Base-by-base conservation (phyloP, 2,329 filamentous ascomycete genomes). In the Aspergillus quadricinctus region DNA sequence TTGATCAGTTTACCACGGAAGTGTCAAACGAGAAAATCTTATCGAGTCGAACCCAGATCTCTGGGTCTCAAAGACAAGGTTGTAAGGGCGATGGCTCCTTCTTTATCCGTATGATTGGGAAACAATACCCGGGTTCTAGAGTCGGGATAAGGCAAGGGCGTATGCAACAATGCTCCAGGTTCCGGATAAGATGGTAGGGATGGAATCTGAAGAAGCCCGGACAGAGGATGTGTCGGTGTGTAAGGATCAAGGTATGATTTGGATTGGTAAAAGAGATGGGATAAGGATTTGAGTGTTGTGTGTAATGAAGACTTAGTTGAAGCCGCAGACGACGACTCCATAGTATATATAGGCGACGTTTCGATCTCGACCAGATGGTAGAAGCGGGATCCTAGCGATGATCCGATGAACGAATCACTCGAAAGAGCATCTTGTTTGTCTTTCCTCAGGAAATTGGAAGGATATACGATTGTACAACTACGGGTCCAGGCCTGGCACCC, bases 341-440 rank as follows among this genome's bases (percentile, higher is more conserved):
- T 64, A 59, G 57, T 64, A 61, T 65, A 65, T 62, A 65, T 62
- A 62, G 60, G 43, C 27, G n/a, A 57, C 48, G 53, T 59, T 63
- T 57, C 48, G 49, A 60, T 52, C 29, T 45, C 48, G 54, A 57
- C 61, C 41, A 51, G 53, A 45, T 11, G 11, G 11, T 46, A 43
- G 25, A 56, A 31, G 49, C 56, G 37, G 35, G 29, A 49, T 51
- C 50, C 54, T 55, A 55, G 52, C 21, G 55, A 57, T 49, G 53
- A 55, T 41, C 41, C 49, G 52, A 53, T 57, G 58, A 57, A 53
- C 55, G 46, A 58, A 61, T 61, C 57, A 50, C 55, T 54, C 55
- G 21, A 48, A 45, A 57, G 54, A 37, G 48, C 59, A 57, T 52
- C 48, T 49, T 55, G 53, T 35, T 35, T 29, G 27, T 49, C 17